Evolutionary conservation across 805 yeast species (phyloP).

Genomic region (Kazachstania kunashirensis): DNA sequence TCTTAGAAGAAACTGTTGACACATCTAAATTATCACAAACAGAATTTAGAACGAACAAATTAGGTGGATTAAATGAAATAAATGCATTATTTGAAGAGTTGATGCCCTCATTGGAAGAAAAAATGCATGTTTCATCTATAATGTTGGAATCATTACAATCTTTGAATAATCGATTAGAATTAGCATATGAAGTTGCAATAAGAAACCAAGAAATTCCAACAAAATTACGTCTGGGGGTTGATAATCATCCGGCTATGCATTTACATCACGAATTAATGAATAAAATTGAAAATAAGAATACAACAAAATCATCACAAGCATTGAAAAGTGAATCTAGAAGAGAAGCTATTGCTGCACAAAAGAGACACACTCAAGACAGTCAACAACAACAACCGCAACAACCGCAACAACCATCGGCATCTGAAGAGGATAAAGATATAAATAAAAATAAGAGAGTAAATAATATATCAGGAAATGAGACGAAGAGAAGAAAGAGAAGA

Average conservation of each 20-base stretch:
- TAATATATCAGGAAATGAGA: neutral
- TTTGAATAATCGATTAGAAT: slow-evolving; percentile 63
- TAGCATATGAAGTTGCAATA: slow-evolving; percentile 67
- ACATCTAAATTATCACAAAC: neutral
- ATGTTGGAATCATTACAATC: slow-evolving; percentile 70
- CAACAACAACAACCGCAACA: neutral
- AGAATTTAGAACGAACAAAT: slow-evolving; percentile 11
- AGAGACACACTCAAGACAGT: slow-evolving; percentile 18
- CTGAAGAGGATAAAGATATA: neutral
- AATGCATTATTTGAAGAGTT: slow-evolving; percentile 47
- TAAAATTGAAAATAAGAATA: slow-evolving; percentile 19
- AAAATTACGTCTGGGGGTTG: slow-evolving; percentile 62
- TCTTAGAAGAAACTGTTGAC: slow-evolving; percentile 8
- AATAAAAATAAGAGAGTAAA: neutral
- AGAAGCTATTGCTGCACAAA: slow-evolving; percentile 84
- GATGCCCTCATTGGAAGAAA: slow-evolving; percentile 89
- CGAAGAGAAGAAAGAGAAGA: neutral
- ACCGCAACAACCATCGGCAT: neutral
- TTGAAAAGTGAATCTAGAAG: slow-evolving; percentile 78
- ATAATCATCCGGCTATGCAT: slow-evolving; percentile 83
- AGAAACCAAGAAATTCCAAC: slow-evolving; percentile 72
- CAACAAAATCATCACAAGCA: slow-evolving; percentile 50
- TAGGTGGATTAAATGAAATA: slow-evolving; percentile 27
- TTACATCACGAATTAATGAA: slow-evolving; percentile 30
- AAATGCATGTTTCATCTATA: slow-evolving; percentile 91